Evolutionary conservation across 2,329 filamentous ascomycete genomes (phyloP).

Genomic region (Stachybotrys echinatus): DNA sequence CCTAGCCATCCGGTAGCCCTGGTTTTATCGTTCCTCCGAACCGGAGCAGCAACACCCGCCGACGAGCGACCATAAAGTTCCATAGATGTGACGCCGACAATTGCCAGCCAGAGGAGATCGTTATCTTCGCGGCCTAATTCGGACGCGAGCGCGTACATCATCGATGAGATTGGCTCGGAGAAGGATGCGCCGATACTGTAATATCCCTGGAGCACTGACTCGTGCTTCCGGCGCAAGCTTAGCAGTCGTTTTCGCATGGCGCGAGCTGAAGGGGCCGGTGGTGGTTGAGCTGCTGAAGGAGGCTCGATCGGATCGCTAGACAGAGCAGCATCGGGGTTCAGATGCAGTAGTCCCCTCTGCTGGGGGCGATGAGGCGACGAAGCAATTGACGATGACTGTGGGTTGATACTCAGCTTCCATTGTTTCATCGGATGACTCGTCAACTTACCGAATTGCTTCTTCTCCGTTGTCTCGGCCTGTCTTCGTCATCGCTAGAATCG

Average conservation of each 20-base stretch:
- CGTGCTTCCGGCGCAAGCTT: constrained; percentile 71
- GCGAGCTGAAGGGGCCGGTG: constrained; percentile 63
- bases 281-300: constrained; percentile 53
- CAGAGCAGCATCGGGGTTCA: constrained; percentile 40
- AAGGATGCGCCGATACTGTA: constrained; percentile 86
- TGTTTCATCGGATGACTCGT: not conserved
- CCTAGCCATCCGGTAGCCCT: constrained; percentile 71
- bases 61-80: constrained; percentile 86
- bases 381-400: constrained; percentile 60
- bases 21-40: constrained; percentile 49
- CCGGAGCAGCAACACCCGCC: constrained; percentile 64
- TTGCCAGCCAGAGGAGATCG: constrained; percentile 88
- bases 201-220: constrained; percentile 71
- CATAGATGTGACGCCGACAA: constrained; percentile 91
- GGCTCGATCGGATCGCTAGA: constrained; percentile 46
- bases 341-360: constrained; percentile 54
- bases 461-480: constrained; percentile 71
- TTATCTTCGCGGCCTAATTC: constrained; percentile 96
- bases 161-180: constrained; percentile 88
- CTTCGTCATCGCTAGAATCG: constrained; percentile 67
- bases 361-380: constrained; percentile 56
- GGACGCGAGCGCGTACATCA: constrained; percentile 90
- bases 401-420: not conserved
- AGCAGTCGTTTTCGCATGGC: constrained; percentile 68
- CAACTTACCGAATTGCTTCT: constrained; percentile 77